These are phyloP conservation scores for Planoprotostelium fungivorum DNA, from an alignment of 78 protist species.

Conservation along the genomic window DNA sequence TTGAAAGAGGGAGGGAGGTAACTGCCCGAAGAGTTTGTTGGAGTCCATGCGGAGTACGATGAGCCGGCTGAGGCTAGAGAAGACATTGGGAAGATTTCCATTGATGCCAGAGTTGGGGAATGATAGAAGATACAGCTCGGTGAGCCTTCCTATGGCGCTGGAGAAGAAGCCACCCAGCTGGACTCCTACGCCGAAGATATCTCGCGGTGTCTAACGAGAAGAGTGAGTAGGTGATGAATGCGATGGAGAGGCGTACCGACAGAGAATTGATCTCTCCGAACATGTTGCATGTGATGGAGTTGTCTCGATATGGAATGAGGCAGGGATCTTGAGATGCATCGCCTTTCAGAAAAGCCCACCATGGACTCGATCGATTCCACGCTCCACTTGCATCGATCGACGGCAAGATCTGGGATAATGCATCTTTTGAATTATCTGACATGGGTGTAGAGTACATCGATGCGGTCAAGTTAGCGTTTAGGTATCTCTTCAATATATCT, in stretches of 20 bases:
- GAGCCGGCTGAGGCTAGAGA: neutral
- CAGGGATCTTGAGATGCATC: neutral
- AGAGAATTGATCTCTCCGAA: neutral
- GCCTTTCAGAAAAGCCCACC: neutral
- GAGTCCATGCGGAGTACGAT: neutral
- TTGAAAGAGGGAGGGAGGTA: neutral
- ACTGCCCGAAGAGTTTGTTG: neutral
- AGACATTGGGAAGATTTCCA: neutral
- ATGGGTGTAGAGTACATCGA: neutral
- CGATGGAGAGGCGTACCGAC: neutral
- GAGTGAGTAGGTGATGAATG: neutral
- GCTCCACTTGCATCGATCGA: neutral
- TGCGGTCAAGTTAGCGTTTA: neutral
- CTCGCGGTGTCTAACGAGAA: neutral
- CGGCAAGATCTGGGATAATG: neutral
- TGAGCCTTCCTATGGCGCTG: neutral
- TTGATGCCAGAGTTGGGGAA: neutral
- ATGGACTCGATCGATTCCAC: neutral
- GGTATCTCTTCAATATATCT: neutral
- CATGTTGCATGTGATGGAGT: neutral
- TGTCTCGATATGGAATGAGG: neutral
- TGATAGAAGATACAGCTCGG: neutral
- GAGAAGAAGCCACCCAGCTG: neutral
- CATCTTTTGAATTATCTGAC: neutral
- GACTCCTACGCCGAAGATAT: neutral